Conservation (phyloP, 2,329 filamentous ascomycete species). For the Penicillium sp. region DNA sequence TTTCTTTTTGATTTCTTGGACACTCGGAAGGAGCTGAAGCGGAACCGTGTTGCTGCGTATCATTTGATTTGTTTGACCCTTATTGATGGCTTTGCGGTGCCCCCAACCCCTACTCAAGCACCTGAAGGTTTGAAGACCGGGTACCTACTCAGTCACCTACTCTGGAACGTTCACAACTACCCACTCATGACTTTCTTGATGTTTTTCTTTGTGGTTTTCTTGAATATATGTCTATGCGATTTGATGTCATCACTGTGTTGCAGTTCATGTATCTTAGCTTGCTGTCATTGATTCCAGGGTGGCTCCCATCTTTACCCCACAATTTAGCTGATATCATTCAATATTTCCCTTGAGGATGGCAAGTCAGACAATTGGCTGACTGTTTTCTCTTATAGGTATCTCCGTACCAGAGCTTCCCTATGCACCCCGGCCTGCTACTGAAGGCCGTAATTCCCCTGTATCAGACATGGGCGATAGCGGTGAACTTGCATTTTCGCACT, state of each 20-base stretch:
- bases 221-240: background rate
- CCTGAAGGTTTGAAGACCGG: background rate
- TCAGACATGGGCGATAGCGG: slow-evolving; percentile 27
- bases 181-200: background rate
- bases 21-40: background rate
- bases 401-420: slow-evolving; percentile 24
- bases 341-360: slow-evolving; percentile 5
- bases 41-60: no score
- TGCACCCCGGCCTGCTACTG: slow-evolving; percentile 15
- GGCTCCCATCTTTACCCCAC: slow-evolving; percentile 19
- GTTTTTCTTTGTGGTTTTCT: background rate
- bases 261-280: slow-evolving; percentile 18
- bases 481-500: slow-evolving; percentile 22
- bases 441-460: slow-evolving; percentile 26
- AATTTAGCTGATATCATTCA: slow-evolving; percentile 18
- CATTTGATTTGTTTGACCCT: no score
- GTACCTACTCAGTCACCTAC: background rate
- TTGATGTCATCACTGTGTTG: background rate
- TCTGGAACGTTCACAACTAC: background rate
- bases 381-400: slow-evolving; percentile 33
- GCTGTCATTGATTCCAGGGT: slow-evolving; percentile 3
- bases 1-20: background rate
- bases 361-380: slow-evolving; percentile 38
- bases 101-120: background rate
- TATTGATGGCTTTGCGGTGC: no score